phyloP scores from a whole-genome alignment of 441 rosid species.

The Euphorbia schlechtendalii region DNA sequence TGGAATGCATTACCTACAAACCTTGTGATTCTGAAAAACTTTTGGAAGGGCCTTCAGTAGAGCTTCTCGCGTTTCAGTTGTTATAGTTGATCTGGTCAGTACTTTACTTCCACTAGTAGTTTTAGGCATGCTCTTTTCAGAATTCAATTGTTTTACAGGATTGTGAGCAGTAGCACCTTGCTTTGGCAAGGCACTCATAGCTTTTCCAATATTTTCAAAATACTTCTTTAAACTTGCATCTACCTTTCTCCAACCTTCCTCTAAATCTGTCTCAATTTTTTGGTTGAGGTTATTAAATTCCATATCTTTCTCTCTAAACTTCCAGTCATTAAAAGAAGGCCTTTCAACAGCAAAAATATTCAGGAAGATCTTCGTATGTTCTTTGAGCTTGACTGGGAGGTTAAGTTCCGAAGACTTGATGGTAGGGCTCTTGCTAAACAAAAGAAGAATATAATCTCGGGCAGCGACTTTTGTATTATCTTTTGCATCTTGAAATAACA shows the following conservation, averaged over 20 bases:
- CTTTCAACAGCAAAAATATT: slow-evolving; percentile 50
- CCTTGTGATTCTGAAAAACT: slow-evolving; percentile 69
- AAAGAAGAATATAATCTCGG: slow-evolving; percentile 57
- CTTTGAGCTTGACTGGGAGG: slow-evolving; percentile 23
- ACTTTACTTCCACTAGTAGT: slow-evolving; percentile 25
- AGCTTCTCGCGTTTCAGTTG: slow-evolving; percentile 61
- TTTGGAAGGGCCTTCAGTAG: slow-evolving; percentile 62
- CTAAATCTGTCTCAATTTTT: slow-evolving; percentile 45
- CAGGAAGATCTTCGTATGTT: slow-evolving; percentile 32
- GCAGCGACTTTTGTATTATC: slow-evolving; percentile 24
- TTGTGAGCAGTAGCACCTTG: slow-evolving; percentile 22
- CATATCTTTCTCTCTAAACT: slow-evolving; percentile 60
- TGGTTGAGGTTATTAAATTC: slow-evolving; percentile 51
- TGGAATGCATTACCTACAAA: slow-evolving; percentile 59
- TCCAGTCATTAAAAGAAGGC: slow-evolving; percentile 54
- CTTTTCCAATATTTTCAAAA: slow-evolving; percentile 26
- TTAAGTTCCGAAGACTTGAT: slow-evolving; percentile 36
- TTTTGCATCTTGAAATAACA: slow-evolving; percentile 25
- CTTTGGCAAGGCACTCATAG: slow-evolving; percentile 24
- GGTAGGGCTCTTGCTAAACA: slow-evolving; percentile 43
- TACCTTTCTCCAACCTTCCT: slow-evolving; percentile 22
- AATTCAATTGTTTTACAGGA: slow-evolving; percentile 29
- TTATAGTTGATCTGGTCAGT: slow-evolving; percentile 34
- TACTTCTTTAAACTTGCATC: slow-evolving; percentile 25
- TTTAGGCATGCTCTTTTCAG: slow-evolving; percentile 36